Conservation (phyloP, 139 green algal species). For the Chlamydomonas incerta region DNA sequence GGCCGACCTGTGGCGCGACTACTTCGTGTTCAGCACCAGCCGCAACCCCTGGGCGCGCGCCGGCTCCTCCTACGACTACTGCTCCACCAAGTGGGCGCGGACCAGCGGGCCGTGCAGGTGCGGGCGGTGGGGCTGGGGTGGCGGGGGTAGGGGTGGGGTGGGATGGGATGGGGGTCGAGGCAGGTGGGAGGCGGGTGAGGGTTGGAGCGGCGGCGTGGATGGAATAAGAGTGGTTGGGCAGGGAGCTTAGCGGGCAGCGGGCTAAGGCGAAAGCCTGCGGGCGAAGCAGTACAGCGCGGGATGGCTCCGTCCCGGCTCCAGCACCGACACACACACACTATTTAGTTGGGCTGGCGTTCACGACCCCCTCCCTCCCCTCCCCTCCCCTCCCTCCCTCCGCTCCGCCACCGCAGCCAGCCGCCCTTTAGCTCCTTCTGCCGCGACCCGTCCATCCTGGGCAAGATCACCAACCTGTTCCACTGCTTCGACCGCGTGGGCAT, state of each 20-base stretch:
- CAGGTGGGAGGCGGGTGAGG: no score
- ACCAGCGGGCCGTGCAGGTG: constrained; percentile 31
- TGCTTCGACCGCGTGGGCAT: constrained; percentile 44
- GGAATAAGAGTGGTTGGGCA: no score
- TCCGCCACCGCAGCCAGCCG: background rate
- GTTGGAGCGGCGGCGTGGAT: no score
- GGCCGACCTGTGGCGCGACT: constrained; percentile 23
- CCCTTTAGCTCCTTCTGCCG: constrained; percentile 26
- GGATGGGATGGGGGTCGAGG: background rate
- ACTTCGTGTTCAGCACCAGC: constrained; percentile 41
- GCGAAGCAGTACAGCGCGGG: no score
- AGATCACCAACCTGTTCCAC: constrained; percentile 49
- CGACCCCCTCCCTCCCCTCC: background rate
- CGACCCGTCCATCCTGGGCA: constrained; percentile 44
- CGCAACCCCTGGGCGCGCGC: constrained; percentile 38
- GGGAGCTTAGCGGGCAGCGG: no score
- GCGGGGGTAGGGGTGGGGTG: no score
- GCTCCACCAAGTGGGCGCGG: constrained; percentile 33
- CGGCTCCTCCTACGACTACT: constrained; percentile 40
- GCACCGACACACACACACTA: no score
- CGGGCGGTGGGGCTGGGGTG: background rate
- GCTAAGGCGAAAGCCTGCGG: no score
- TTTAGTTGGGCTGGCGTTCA: no score
- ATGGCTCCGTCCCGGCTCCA: no score
- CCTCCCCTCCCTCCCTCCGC: background rate